These are phyloP conservation scores for Polysphondylium violaceum DNA, from an alignment of 78 protist genomes.

Conservation along the genomic window DNA sequence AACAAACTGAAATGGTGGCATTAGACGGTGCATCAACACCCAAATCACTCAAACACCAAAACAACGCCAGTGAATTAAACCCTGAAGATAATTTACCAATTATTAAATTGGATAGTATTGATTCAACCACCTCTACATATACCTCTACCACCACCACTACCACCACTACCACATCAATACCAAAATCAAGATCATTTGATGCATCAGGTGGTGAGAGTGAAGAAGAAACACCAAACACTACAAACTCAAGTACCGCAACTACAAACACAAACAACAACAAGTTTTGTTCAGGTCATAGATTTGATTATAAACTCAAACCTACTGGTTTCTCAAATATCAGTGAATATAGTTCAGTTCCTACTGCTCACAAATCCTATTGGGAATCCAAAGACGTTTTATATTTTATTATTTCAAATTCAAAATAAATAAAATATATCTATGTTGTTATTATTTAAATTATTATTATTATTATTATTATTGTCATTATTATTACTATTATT, in stretches of 20 bases:
- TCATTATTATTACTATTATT: not conserved
- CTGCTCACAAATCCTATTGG: constrained; percentile 65
- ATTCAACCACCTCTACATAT: not conserved
- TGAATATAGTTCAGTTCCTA: constrained; percentile 34
- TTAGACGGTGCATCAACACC: constrained; percentile 25
- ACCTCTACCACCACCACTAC: not conserved
- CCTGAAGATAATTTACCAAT: too few relatives aligned
- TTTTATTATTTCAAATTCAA: constrained; percentile 2
- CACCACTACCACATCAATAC: not conserved
- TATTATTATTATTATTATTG: not conserved
- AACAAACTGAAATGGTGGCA: constrained; percentile 19
- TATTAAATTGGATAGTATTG: not conserved
- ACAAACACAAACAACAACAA: not conserved
- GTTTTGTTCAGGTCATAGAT: constrained; percentile 62
- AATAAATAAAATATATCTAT: not conserved
- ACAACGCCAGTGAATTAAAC: too few relatives aligned
- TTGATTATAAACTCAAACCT: constrained; percentile 61
- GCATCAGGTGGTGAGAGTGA: not conserved
- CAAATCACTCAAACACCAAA: not conserved
- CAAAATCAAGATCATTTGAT: not conserved
- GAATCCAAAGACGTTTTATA: constrained; percentile 37
- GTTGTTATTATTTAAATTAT: not conserved
- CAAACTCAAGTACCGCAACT: not conserved
- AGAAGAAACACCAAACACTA: not conserved
- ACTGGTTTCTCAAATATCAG: constrained; percentile 20